Base-by-base conservation (phyloP, 768 basidiomycete genomes). In the Termitomyces sp. region DNA sequence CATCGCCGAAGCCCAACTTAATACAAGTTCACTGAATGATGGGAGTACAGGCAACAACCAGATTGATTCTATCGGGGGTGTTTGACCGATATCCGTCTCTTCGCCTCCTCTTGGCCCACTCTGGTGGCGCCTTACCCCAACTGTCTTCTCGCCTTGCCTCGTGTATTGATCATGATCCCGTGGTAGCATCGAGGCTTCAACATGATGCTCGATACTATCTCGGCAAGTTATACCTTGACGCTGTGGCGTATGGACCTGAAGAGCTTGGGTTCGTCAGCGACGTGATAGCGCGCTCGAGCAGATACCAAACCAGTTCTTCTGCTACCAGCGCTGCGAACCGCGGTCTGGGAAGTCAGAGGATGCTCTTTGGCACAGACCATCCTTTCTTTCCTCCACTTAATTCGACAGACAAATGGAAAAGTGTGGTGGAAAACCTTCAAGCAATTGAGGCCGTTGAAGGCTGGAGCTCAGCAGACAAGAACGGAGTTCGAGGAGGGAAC, bases 351-450 rank as follows among this genome's bases (percentile, higher is more conserved):
- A 85, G 81, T 56, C 71, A 73, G 54, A 74, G 79, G 62, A 80
- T 91, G 76, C 64, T 93, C 35, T 94, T 91, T 62, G 92, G 92
- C 20, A 93, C 91, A 29, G 92, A 94, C 65, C 89, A 94, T 66
- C 92, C 91, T 0, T 94, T 94, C 77, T 94, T 94, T 73, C 93
- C 92, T 15, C 93, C 92, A 2, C 76, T 94, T 36, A 70, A 74
- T 56, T 70, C 73, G 44, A 78, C 75, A 41, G 82, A 84, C 56
- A 91, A 84, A 65, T 94, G 93, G 93, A 80, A 73, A 70, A 91
- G 89, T 63, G 92, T 93, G 3, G 82, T 89, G 27, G 90, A 92
- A 60, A 95, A 94, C 68, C 65, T 94, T 53, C 83, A 88, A 52
- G 91, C 92, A 2, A 91, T 94, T 54, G 77, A 83, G 41, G 73